Evolutionary conservation across 1,139 yeast genomes (phyloP), one percentile per base, ranked within the genome.

Genomic region (Hanseniaspora gamundiae): DNA sequence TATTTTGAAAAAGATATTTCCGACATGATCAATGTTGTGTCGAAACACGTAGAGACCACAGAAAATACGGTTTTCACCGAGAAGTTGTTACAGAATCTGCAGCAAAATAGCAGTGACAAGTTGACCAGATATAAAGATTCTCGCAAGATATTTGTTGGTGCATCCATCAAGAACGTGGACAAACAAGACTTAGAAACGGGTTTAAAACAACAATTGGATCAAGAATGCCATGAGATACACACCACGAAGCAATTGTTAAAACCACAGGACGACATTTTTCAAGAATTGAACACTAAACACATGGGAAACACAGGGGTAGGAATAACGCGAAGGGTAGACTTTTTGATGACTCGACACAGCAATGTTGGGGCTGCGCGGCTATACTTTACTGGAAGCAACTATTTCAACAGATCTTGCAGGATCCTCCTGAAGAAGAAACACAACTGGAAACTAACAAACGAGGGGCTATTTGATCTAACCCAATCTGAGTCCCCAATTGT

Each of bases 371-470:
- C 24, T 19, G 21, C 36, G n/a, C n/a, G 16, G 22, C 9, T 33
- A 17, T 33, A 33, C 19, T 33, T 33, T 22, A 33, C 36, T 17
- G 36, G 36, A 4, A 33, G 36, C n/a, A 33, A 33, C 16, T 33
- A 17, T 33, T 33, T 33, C 24, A 33, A 33, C n/a, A 33, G 36
- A 17, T 33, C 36, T 17, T 33, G 36, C n/a, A 33, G 36, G 19
- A 33, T 33, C 13, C n/a, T 33, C 16, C n/a, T 17, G 10, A 33
- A 33, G 9, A 33, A 33, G 19, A 17, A 33, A 19, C 13, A 33
- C n/a, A 19, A 19, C n/a, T 33, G 20, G 21, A 33, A 33, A 17
- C 24, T 33, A 9, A 33, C 36, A 17, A 33, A 33, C n/a, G 16
- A 33, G 22, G 36, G 36, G 24, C 24, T 33, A 3, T 33, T 17